phyloP scores from a whole-genome alignment of 164 flowering plant genomes.

The Amborella trichopoda region DNA sequence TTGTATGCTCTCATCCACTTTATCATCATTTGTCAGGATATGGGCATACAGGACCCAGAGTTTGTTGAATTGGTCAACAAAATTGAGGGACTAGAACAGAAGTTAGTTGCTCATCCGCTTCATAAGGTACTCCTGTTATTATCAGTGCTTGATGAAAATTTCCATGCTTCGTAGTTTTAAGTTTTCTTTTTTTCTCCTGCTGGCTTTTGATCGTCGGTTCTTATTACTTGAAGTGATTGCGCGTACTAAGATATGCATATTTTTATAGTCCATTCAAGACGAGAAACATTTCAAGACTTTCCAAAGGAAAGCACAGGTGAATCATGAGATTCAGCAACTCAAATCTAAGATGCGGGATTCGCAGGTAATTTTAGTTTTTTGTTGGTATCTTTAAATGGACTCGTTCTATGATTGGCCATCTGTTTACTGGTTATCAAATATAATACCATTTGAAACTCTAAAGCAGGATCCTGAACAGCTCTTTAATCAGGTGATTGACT shows the following conservation, averaged over 20 bases:
- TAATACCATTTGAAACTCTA: too few species aligned
- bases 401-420: too few species aligned
- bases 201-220: background rate
- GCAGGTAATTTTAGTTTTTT: conserved; percentile 86
- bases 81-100: conserved; percentile 76
- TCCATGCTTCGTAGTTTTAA: background rate
- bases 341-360: conserved; percentile 95
- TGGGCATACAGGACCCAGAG: conserved; percentile 87
- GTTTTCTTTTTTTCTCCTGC: background rate
- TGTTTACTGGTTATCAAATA: too few species aligned
- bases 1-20: too few species aligned
- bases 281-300: conserved; percentile 56
- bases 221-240: background rate
- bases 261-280: conserved; percentile 53
- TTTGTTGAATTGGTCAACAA: conserved; percentile 67
- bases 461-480: too few species aligned
- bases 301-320: conserved; percentile 88
- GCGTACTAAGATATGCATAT: too few species aligned
- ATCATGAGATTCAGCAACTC: conserved; percentile 92
- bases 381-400: too few species aligned
- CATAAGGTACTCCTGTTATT: conserved; percentile 43
- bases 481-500: too few species aligned
- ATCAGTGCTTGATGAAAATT: conserved; percentile 2
- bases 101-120: conserved; percentile 63
- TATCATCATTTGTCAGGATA: conserved; percentile 78